Evolutionary conservation across 495 filamentous ascomycete species (phyloP).

Genomic region (Staphylotrichum longicolle): DNA sequence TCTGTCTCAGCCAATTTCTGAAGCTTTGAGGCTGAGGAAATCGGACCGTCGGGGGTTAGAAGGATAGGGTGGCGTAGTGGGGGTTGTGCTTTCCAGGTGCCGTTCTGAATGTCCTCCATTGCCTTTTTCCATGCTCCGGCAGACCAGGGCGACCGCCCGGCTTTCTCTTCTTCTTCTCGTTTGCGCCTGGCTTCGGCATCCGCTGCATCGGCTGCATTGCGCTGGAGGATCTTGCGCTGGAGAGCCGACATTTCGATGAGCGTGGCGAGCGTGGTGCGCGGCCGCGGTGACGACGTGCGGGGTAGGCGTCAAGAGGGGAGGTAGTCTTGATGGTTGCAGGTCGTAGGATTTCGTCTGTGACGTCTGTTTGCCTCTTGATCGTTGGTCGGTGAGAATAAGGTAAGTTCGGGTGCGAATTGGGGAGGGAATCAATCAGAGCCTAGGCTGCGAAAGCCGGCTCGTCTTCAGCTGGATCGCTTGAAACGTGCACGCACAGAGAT

Average conservation of each 20-base stretch:
- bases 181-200: not conserved
- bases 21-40: conserved; percentile 6
- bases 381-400: too few species aligned
- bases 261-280: too few species aligned
- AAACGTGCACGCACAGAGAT: too few species aligned
- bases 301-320: too few species aligned
- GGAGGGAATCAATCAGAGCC: too few species aligned
- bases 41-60: not conserved
- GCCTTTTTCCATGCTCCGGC: not conserved
- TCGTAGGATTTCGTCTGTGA: too few species aligned
- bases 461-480: too few species aligned
- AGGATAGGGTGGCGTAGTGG: not conserved
- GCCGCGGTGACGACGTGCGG: too few species aligned
- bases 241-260: not conserved
- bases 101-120: not conserved
- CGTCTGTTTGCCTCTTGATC: too few species aligned
- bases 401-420: too few species aligned
- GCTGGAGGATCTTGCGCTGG: not conserved
- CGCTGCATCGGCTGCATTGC: not conserved
- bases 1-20: conserved; percentile 5
- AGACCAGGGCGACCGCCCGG: not conserved
- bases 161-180: not conserved
- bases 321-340: too few species aligned
- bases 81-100: not conserved
- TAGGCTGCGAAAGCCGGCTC: too few species aligned